Percentiles rank a stretch among this genome's conserved stretches.
These are phyloP conservation scores for Candida awuae DNA, from an alignment of 805 yeast genomes.

Conservation along the genomic window DNA sequence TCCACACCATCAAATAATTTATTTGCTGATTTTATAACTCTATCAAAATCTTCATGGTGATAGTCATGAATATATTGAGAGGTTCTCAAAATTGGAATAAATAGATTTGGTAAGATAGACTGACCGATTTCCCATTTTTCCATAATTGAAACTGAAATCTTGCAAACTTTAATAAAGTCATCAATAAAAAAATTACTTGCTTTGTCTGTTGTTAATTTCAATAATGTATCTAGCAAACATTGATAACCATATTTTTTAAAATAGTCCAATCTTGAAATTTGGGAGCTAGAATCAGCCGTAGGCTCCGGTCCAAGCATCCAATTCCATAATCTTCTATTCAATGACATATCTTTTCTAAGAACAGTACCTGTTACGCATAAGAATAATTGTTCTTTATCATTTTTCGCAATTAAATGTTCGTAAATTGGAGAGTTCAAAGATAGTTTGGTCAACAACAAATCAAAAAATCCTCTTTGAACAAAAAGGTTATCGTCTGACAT, in stretches of 20 bases:
- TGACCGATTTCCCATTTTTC: conserved; percentile 95
- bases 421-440: conserved; percentile 56
- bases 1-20: conserved; percentile 84
- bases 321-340: conserved; percentile 87
- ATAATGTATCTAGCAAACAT: conserved; percentile 45
- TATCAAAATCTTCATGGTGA: conserved; percentile 29
- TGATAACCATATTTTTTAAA: conserved; percentile 52
- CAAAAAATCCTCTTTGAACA: conserved; percentile 84
- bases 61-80: conserved; percentile 27
- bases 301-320: conserved; percentile 79
- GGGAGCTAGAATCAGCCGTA: conserved; percentile 5
- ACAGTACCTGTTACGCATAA: conserved; percentile 62
- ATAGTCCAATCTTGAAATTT: conserved; percentile 39
- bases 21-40: conserved; percentile 49
- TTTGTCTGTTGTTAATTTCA: conserved; percentile 26
- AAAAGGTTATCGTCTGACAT: conserved; percentile 58
- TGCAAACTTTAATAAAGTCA: conserved; percentile 44
- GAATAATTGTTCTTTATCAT: conserved; percentile 52
- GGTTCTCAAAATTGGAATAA: conserved; percentile 54
- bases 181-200: conserved; percentile 16
- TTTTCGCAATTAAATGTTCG: conserved; percentile 35
- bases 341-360: conserved; percentile 82
- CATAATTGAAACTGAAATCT: conserved; percentile 64
- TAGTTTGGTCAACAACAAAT: conserved; percentile 59
- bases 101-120: conserved; percentile 56